These are phyloP conservation scores for Millerozyma acaciae DNA, from an alignment of 805 yeast species.

Conservation along the genomic window DNA sequence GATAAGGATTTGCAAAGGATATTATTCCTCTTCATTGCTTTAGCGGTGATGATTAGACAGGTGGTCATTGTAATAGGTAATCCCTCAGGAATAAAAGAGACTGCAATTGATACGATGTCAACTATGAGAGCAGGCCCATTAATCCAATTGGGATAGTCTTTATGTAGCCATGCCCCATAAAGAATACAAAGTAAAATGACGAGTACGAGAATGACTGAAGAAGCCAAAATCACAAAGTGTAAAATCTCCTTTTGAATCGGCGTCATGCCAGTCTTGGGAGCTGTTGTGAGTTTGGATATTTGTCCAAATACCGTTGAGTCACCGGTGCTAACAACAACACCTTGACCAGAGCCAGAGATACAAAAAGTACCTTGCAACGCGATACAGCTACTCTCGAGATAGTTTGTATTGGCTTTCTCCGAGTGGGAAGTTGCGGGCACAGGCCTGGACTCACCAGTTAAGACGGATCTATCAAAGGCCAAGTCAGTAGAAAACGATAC, in stretches of 20 bases:
- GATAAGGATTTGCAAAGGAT: slow-evolving; percentile 45
- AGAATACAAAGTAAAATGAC: slow-evolving; percentile 28
- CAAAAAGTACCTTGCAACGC: slow-evolving; percentile 47
- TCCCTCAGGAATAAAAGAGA: slow-evolving; percentile 50
- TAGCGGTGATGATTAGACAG: slow-evolving; percentile 46
- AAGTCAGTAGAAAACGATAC: slow-evolving; percentile 33
- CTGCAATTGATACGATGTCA: slow-evolving; percentile 41
- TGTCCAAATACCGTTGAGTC: slow-evolving; percentile 43
- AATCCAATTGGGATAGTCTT: slow-evolving; percentile 39
- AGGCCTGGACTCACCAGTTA: slow-evolving; percentile 49
- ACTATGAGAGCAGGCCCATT: slow-evolving; percentile 37
- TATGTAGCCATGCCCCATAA: slow-evolving; percentile 44
- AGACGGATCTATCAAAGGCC: slow-evolving; percentile 43
- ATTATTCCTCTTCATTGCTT: slow-evolving; percentile 40
- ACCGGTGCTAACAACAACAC: slow-evolving; percentile 44
- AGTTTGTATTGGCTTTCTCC: slow-evolving; percentile 33
- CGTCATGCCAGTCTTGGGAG: slow-evolving; percentile 35
- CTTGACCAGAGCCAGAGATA: slow-evolving; percentile 41
- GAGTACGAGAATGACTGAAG: slow-evolving; percentile 21
- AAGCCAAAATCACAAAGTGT: slow-evolving; percentile 28
- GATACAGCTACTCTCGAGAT: slow-evolving; percentile 39
- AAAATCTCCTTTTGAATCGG: slow-evolving; percentile 42
- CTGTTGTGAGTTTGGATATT: slow-evolving; percentile 40
- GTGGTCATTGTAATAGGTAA: slow-evolving; percentile 49
- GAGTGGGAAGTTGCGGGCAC: slow-evolving; percentile 24